Evolutionary conservation across 2,329 filamentous ascomycete species (phyloP).

Genomic region (Cordyceps fumosorosea): DNA sequence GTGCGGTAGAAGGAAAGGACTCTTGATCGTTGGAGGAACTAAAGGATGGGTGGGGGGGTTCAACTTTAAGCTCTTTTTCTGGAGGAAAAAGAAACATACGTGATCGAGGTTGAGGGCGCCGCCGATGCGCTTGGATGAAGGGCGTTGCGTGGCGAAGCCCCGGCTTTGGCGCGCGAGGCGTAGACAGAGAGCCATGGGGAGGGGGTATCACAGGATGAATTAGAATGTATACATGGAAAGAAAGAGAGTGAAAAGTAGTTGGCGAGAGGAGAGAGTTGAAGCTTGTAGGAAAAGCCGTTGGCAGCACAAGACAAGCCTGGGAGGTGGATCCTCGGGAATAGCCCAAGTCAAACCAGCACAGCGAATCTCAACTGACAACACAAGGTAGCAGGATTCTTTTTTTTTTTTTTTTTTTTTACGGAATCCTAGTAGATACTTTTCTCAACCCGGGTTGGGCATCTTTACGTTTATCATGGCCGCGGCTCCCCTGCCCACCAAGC

Average conservation of each 20-base stretch:
- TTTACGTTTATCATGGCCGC: not conserved
- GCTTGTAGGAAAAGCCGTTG: not conserved
- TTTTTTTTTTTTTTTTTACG: not conserved
- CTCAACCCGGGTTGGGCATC: too few species aligned
- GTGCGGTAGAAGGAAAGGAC: conserved; percentile 52
- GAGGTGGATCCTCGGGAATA: conserved; percentile 10
- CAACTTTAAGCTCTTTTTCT: not conserved
- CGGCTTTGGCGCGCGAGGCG: conserved; percentile 1
- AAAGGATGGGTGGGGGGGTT: not conserved
- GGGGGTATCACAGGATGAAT: not conserved
- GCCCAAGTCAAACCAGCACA: not conserved
- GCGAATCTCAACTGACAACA: not conserved
- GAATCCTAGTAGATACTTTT: not conserved
- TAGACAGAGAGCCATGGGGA: not conserved
- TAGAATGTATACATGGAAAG: not conserved
- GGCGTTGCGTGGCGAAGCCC: conserved; percentile 10
- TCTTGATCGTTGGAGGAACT: conserved; percentile 52
- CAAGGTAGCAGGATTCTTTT: not conserved
- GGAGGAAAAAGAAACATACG: conserved; percentile 32
- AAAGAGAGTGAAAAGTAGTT: not conserved
- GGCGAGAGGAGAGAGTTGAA: not conserved
- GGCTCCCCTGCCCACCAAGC: not conserved
- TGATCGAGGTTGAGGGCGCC: conserved; percentile 50
- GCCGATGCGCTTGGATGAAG: conserved; percentile 22
- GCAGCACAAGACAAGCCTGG: not conserved